Conservation (phyloP, 305 asterid species). For the Solanum aculeatissimum region DNA sequence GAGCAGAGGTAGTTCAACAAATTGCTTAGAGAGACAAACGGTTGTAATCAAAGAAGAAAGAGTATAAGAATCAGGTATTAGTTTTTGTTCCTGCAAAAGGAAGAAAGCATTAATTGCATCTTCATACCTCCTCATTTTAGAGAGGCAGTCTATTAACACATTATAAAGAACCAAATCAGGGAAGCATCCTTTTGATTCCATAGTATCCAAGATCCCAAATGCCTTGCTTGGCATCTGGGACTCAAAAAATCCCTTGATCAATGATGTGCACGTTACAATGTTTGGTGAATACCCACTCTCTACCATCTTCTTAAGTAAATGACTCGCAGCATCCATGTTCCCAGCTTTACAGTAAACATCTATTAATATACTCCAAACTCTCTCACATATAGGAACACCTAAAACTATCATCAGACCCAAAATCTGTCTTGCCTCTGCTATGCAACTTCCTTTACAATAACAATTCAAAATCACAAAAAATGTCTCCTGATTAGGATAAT, state of each 20-base stretch:
- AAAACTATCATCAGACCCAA: conserved; percentile 45
- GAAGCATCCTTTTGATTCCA: conserved; percentile 43
- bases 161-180: conserved; percentile 68
- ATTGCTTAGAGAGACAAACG: conserved; percentile 43
- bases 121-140: conserved; percentile 53
- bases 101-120: conserved; percentile 49
- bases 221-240: conserved; percentile 38
- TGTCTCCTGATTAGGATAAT: conserved; percentile 44
- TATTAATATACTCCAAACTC: conserved; percentile 50
- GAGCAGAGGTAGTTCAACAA: conserved; percentile 44
- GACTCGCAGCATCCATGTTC: conserved; percentile 37
- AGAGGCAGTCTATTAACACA: conserved; percentile 53
- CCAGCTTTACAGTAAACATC: conserved; percentile 53
- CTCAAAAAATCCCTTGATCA: conserved; percentile 55
- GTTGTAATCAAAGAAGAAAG: conserved; percentile 41
- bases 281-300: conserved; percentile 42
- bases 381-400: conserved; percentile 42
- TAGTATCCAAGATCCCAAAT: conserved; percentile 28
- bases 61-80: conserved; percentile 61
- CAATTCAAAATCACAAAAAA: conserved; percentile 45
- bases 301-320: conserved; percentile 43
- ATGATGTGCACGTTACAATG: conserved; percentile 50
- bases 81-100: conserved; percentile 33
- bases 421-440: conserved; percentile 45
- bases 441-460: conserved; percentile 37